Percentiles rank a stretch among this genome's conserved stretches.
phyloP scores from a whole-genome alignment of 257 asterid species.

The Osmanthus fragrans region DNA sequence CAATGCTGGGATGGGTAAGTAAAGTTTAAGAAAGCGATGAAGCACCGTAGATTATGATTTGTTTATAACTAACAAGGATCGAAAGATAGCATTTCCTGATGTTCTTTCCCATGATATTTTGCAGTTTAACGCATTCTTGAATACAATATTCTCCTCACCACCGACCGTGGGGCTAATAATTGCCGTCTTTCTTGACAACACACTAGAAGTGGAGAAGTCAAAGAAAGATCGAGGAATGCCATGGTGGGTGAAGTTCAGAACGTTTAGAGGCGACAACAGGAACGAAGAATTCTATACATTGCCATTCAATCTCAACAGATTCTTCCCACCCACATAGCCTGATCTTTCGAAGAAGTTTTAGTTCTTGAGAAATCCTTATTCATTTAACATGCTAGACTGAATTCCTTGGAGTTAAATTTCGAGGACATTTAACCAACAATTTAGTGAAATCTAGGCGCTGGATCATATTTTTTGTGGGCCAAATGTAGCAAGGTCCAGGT shows the following conservation, averaged over 20 bases:
- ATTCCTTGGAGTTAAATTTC: conserved; percentile 25
- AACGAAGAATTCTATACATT: conserved; percentile 93
- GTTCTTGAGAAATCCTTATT: conserved; percentile 17
- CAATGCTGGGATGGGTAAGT: conserved; percentile 96
- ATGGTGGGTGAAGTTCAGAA: conserved; percentile 95
- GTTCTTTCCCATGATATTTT: not conserved
- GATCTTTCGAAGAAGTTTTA: conserved; percentile 12
- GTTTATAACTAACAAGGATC: not conserved
- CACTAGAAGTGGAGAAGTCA: conserved; percentile 87
- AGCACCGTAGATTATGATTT: too few species aligned
- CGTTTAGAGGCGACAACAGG: conserved; percentile 89
- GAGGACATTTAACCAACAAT: not conserved
- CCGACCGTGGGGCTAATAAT: conserved; percentile 80
- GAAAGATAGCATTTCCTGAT: not conserved
- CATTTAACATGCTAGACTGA: conserved; percentile 31
- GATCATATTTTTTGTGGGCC: conserved; percentile 29
- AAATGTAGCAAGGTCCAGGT: conserved; percentile 12
- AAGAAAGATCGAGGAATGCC: conserved; percentile 99
- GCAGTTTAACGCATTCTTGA: conserved; percentile 92
- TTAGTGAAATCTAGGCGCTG: conserved; percentile 3
- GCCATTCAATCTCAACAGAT: conserved; percentile 94
- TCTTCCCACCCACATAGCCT: conserved; percentile 87
- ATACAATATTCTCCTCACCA: conserved; percentile 86
- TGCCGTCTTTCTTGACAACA: conserved; percentile 91
- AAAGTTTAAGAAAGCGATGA: not conserved